Base-by-base conservation (phyloP, 2,329 filamentous ascomycete genomes). In the Aureobasidium lini region DNA sequence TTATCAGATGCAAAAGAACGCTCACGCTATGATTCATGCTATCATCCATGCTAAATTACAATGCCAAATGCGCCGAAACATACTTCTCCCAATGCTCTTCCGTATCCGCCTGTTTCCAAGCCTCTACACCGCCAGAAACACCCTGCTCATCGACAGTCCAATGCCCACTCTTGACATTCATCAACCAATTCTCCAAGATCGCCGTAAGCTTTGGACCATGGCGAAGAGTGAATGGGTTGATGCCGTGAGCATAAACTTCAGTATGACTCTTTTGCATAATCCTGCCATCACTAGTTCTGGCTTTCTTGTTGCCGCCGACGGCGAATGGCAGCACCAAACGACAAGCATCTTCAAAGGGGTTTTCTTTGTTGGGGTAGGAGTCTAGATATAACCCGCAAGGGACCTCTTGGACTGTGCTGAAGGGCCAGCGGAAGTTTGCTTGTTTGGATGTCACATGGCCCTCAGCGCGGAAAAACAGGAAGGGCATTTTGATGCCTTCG, bases 341-440 rank as follows among this genome's bases (percentile, higher is more conserved):
- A 54, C 69, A 71, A 5, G 67, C 68, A 57, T 71, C 69, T 37
- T 71, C 69, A 60, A 71, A 71, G 5, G 69, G 68, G 39, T 71
- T 70, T 37, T 68, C 65, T 2, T 67, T 68, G 42, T 69, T 69
- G 4, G 67, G 67, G 50, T 70, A 68, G 6, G 66, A 66, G 52
- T 71, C 69, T 2, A 71, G 66, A 47, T 71, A 71, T 2, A 71
- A 62, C 6, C 69, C 69, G 59, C 69, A 70, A n/a, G 69, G 69
- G 2, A 71, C 69, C 3, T 62, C 60, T 10, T 70, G 66, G 11
- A 70, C 61, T 0, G 68, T 69, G 4, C 66, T 69, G 52, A 69
- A 71, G 0, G 69, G 69, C 42, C 66, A 71, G 43, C 69, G 66
- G 61, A 71, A 71, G 37, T 71, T 69, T 16, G 68, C 68, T 16